Base-by-base conservation (phyloP, 495 filamentous ascomycete genomes). In the Choiromyces venosus region DNA sequence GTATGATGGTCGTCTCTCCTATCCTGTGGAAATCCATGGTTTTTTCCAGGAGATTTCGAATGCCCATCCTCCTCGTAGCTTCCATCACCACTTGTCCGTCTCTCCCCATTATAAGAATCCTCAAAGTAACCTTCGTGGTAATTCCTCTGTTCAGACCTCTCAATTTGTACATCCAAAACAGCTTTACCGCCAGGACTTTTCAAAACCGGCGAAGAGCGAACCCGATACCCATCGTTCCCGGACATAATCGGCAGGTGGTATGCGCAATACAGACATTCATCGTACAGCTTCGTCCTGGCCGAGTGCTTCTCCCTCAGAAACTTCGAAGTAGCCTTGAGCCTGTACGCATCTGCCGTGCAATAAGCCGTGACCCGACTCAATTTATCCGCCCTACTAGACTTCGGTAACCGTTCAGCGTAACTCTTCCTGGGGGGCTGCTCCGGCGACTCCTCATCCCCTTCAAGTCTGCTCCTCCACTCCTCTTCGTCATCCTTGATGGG, bases 201-300 rank as follows among this genome's bases (percentile, higher is more conserved):
- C 71, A 98, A 82, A 40, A 94, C 89, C 2, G 96, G 95, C 78
- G 93, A 93, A 80, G 94, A 97, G 74, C 92, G 86, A 64, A 98
- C 82, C 67, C 95, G 86, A 80, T 92, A 97, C 8, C 96, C 95
- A 42, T 95, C 92, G 64, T 85, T 86, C 0, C 95, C 96, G 9
- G 91, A 90, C 67, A 98, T 84, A 67, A 99, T 82, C 12, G 95
- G 95, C 37, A 97, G 84, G 83, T 98, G 94, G 82, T 98, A 99
- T 39, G 94, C 95, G 7, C 89, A 91, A 79, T 99, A 99, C 29
- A 99, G 86, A 80, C 96, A 98, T 81, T 99, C 96, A 82, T 98
- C 96, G 82, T 99, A 99, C n/a, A 98, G 86, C 82, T 99, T 99
- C 56, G 94, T 96, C 83, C 92, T 88, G 0, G 93, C 96, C n/a